Percentiles rank a stretch among this genome's conserved stretches.
Evolutionary conservation across 2,329 filamentous ascomycete species (phyloP).

Genomic region (Cladosporium sp.): DNA sequence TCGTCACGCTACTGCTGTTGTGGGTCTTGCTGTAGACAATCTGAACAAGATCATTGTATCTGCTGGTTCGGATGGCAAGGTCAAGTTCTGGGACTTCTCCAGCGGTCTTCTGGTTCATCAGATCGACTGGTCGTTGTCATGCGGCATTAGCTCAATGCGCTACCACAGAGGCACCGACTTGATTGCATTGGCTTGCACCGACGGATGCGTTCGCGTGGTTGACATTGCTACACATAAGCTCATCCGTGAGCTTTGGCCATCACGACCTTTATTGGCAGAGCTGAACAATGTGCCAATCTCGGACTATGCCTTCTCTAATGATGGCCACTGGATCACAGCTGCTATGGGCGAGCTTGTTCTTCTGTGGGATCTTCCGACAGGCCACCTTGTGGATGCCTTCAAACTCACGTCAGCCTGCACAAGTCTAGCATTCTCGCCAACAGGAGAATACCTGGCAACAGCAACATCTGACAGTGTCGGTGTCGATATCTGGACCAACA

Average conservation of each 20-base stretch:
- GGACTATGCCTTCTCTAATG: constrained; percentile 69
- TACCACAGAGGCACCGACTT: constrained; percentile 82
- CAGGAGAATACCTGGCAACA: constrained; percentile 91
- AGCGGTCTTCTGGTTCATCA: constrained; percentile 75
- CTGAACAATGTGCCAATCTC: constrained; percentile 23
- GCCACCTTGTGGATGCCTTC: constrained; percentile 91
- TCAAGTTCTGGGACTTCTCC: constrained; percentile 98
- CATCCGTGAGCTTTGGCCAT: constrained; percentile 89
- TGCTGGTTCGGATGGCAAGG: constrained; percentile 81
- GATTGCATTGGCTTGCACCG: constrained; percentile 82
- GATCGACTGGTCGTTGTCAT: constrained; percentile 77
- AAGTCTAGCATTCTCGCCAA: constrained; percentile 79
- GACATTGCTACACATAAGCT: constrained; percentile 87
- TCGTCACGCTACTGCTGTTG: constrained; percentile 76
- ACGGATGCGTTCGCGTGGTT: constrained; percentile 80
- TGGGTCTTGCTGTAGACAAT: constrained; percentile 82
- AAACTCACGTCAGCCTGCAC: constrained; percentile 73
- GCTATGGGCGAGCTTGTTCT: constrained; percentile 76
- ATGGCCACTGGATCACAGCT: constrained; percentile 89
- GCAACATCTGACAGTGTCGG: constrained; percentile 77
- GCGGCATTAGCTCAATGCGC: constrained; percentile 68
- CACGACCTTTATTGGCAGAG: constrained; percentile 32
- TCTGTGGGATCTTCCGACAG: constrained; percentile 93
- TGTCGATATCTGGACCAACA: constrained; percentile 95
- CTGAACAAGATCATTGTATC: constrained; percentile 83